These are phyloP conservation scores for Aspergillus quadrilineatus DNA, from an alignment of 2,329 filamentous ascomycete species.

Conservation along the genomic window DNA sequence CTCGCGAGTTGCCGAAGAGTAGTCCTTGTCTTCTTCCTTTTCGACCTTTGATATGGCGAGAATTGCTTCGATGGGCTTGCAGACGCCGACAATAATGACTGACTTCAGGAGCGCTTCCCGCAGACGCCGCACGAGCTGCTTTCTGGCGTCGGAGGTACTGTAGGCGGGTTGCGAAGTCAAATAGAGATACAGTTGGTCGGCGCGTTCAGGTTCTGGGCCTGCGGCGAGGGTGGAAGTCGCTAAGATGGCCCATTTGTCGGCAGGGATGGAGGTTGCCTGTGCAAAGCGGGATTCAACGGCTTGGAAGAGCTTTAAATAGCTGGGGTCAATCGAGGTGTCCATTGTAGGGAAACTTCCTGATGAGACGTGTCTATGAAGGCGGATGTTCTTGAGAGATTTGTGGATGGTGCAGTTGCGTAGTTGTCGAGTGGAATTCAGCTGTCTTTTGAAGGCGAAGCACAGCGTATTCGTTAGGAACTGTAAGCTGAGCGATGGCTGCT, in stretches of 20 bases:
- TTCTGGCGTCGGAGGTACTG: conserved; percentile 29
- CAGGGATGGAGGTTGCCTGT: conserved; percentile 22
- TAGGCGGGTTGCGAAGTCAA: conserved; percentile 53
- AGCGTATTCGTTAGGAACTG: conserved; percentile 1
- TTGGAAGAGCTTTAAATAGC: conserved; percentile 30
- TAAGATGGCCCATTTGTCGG: conserved; percentile 36
- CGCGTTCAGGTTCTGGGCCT: conserved; percentile 53
- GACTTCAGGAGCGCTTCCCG: conserved; percentile 61
- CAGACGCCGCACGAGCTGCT: conserved; percentile 38
- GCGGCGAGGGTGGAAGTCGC: conserved; percentile 48
- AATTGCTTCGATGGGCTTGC: conserved; percentile 62
- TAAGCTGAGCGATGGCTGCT: background rate
- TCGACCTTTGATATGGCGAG: conserved; percentile 56
- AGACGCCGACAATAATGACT: conserved; percentile 60
- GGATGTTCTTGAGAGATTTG: background rate
- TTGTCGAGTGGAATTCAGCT: background rate
- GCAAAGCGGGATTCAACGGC: conserved; percentile 31
- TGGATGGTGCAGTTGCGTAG: background rate
- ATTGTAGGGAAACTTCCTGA: conserved; percentile 18
- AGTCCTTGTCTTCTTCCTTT: conserved; percentile 58
- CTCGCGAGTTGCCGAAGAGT: conserved; percentile 50
- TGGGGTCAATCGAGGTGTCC: conserved; percentile 22
- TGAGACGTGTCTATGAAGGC: conserved; percentile 5
- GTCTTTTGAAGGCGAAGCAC: background rate
- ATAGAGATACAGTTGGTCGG: conserved; percentile 56